phyloP scores from a whole-genome alignment of 1,284 basidiomycete species.

The Melampsora larici-populina region DNA sequence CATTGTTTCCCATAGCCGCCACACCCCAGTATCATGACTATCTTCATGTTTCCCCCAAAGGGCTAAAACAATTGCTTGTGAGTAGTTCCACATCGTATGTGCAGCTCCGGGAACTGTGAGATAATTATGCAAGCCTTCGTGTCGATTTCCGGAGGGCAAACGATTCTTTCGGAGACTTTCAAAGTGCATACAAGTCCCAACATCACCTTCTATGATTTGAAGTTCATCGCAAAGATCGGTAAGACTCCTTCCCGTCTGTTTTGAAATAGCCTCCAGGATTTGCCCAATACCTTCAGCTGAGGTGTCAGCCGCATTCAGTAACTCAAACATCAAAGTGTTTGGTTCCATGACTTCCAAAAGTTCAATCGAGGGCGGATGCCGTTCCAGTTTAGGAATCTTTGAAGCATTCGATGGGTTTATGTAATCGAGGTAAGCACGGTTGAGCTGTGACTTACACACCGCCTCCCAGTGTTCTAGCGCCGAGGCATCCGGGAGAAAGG shows the following conservation, averaged over 20 bases:
- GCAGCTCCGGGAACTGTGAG: slow-evolving; percentile 4
- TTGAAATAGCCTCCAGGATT: background rate
- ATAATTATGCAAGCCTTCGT: background rate
- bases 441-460: slow-evolving; percentile 4
- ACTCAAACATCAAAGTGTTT: background rate
- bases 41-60: slow-evolving; percentile 13
- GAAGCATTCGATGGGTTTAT: too few relatives aligned
- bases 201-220: slow-evolving; percentile 3
- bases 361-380: too few relatives aligned
- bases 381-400: too few relatives aligned
- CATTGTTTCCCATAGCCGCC: background rate
- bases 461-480: background rate
- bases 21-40: slow-evolving; percentile 1
- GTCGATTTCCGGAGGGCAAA: background rate
- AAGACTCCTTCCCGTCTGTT: background rate
- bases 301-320: slow-evolving; percentile 9
- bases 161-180: background rate
- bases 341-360: background rate
- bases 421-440: background rate
- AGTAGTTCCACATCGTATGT: slow-evolving; percentile 20
- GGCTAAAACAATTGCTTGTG: background rate
- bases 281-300: slow-evolving; percentile 14
- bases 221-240: background rate
- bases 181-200: background rate
- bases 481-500: background rate